Evolutionary conservation across 768 basidiomycete species (phyloP).

Genomic region (Lepiota brunneoincarnata): DNA sequence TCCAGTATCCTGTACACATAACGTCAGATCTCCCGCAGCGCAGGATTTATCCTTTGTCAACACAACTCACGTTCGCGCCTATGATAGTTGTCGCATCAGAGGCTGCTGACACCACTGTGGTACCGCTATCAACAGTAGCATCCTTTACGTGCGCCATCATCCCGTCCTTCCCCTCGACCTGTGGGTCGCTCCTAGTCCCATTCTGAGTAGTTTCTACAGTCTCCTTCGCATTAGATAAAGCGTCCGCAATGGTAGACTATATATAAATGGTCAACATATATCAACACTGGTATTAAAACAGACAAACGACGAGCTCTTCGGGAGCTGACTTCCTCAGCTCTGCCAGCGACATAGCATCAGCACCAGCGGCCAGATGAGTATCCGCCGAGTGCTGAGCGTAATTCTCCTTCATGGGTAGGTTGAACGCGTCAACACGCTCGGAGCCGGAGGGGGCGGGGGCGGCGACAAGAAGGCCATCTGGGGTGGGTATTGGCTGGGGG

Average conservation of each 20-base stretch:
- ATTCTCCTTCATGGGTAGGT: not conserved
- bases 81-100: conserved; percentile 4
- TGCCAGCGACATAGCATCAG: not conserved
- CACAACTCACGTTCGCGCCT: not conserved
- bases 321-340: not conserved
- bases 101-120: not conserved
- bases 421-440: conserved; percentile 7
- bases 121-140: not conserved
- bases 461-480: not conserved
- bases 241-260: not conserved
- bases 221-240: not conserved
- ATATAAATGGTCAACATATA: not conserved
- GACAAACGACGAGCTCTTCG: conserved; percentile 2
- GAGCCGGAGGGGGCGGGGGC: not conserved
- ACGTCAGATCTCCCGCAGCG: not conserved
- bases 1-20: not conserved
- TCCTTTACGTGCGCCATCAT: not conserved
- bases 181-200: not conserved
- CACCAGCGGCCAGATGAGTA: not conserved
- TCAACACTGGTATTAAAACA: not conserved
- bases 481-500: conserved; percentile 1
- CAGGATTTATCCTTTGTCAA: not conserved
- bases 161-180: not conserved
- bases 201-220: not conserved
- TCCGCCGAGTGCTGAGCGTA: not conserved